A percentile compares a stretch with the other conserved stretches of the same genome.
Evolutionary conservation across 768 basidiomycete genomes (phyloP).

Genomic region (Boletus eberwhitei): DNA sequence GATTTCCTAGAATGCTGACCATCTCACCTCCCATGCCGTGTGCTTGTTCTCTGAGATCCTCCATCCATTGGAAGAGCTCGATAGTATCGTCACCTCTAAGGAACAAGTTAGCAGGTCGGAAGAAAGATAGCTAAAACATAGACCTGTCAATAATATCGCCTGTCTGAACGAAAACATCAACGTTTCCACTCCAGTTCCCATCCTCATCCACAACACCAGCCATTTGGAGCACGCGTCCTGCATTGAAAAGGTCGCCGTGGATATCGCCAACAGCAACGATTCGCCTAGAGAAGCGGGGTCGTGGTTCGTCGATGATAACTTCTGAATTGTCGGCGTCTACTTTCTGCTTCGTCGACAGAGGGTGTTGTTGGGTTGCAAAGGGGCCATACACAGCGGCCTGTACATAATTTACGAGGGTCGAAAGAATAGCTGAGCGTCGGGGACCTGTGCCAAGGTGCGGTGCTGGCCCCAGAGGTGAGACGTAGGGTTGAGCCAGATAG

Average conservation of each 20-base stretch:
- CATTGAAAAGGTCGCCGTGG: slow-evolving; percentile 84
- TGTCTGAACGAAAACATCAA: slow-evolving; percentile 89
- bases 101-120: slow-evolving; percentile 10
- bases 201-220: slow-evolving; percentile 68
- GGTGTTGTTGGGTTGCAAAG: slow-evolving; percentile 18
- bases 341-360: slow-evolving; percentile 3
- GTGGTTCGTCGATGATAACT: slow-evolving; percentile 18
- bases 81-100: slow-evolving; percentile 87
- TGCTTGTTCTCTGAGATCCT: slow-evolving; percentile 75
- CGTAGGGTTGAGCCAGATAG: slow-evolving; percentile 29
- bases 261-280: slow-evolving; percentile 91
- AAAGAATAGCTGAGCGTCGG: slow-evolving; percentile 20
- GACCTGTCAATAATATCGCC: slow-evolving; percentile 94
- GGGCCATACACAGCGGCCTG: slow-evolving; percentile 21
- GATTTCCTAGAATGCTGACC: slow-evolving; percentile 84
- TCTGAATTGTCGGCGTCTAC: slow-evolving; percentile 8
- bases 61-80: slow-evolving; percentile 80
- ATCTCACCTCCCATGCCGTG: slow-evolving; percentile 63
- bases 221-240: slow-evolving; percentile 76
- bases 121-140: slow-evolving; percentile 14
- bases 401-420: slow-evolving; percentile 25
- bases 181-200: slow-evolving; percentile 77
- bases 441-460: slow-evolving; percentile 29
- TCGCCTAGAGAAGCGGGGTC: slow-evolving; percentile 37
- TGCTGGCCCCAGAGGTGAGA: slow-evolving; percentile 31